Evolutionary conservation across 345 rosid genomes (phyloP), one percentile per base, ranked within the genome.

Genomic region (Gossypium raimondii): DNA sequence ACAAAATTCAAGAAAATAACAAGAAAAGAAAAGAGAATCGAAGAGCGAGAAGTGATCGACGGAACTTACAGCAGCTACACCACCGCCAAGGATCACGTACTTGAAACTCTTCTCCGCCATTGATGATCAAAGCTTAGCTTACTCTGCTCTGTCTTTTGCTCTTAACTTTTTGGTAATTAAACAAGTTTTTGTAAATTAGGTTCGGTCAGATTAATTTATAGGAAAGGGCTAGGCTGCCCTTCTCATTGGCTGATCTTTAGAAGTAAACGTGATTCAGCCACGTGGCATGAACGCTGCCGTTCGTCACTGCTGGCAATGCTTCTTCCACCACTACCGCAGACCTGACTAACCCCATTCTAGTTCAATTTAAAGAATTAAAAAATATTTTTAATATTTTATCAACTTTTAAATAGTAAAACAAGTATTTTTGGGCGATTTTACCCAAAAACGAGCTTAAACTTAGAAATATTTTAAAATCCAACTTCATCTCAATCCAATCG

Each of bases 71-170:
- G 94, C 99, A 0, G 99, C 79, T 60, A 95, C 98, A 34, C 99
- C 99, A 48, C 99, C 98, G 61, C 99, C 99, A 58, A 91, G 78
- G 82, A 95, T 91, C 80, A 90, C 92, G 85, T 91, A 95, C 73
- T 95, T 90, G 77, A 95, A 95, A 81, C 84, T 83, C 83, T 86
- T 93, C 83, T 78, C 93, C 56, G 91, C 94, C 97, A 93, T 77
- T 51, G 78, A 72, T 79, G 50, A 75, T 77, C 24, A 48, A 72
- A 50, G 51, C 64, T 73, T 43, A 24, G 24, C 63, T 73, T 10
- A 6, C 25, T 11, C 75, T 25, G 34, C 2, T 10, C 7, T 14
- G 3, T 9, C 11, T 18, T n/a, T 55, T 18, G 38, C 38, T 50
- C 38, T 43, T 1, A 34, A 34, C 47, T 9, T 16, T 18, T 52